Percentiles rank a stretch among this genome's conserved stretches.
Conservation (phyloP, 495 filamentous ascomycete genomes). For the Penicillium dipodomyicola region DNA sequence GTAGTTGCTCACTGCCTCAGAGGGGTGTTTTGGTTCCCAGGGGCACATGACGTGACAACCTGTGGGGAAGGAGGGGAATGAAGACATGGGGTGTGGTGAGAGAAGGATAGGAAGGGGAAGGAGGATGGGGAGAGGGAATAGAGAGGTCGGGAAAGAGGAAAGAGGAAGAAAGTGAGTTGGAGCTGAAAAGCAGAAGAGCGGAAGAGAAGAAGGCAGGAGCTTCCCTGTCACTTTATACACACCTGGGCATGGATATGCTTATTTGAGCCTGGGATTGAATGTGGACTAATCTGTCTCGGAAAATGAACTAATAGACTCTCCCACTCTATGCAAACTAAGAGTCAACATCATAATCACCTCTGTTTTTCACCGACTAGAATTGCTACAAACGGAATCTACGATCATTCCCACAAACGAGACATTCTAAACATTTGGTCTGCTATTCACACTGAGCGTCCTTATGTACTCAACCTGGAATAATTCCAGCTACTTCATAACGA, state of each 20-base stretch:
- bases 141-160: not conserved
- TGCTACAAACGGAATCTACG: not conserved
- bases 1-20: not conserved
- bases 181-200: not conserved
- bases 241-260: not conserved
- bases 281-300: not conserved
- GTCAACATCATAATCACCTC: not conserved
- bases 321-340: not conserved
- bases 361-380: not conserved
- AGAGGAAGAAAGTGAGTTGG: not conserved
- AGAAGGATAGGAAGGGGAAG: not conserved
- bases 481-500: not conserved
- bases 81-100: not conserved
- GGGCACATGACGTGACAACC: not conserved
- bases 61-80: not conserved
- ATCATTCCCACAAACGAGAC: not conserved
- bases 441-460: not conserved
- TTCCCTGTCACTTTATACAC: too few species aligned
- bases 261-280: not conserved
- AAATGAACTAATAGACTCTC: not conserved
- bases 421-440: not conserved
- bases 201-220: not conserved
- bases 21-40: not conserved
- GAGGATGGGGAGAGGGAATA: not conserved
- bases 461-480: not conserved